Conservation (phyloP, 306 rosid genomes). For the Datisca glomerata region DNA sequence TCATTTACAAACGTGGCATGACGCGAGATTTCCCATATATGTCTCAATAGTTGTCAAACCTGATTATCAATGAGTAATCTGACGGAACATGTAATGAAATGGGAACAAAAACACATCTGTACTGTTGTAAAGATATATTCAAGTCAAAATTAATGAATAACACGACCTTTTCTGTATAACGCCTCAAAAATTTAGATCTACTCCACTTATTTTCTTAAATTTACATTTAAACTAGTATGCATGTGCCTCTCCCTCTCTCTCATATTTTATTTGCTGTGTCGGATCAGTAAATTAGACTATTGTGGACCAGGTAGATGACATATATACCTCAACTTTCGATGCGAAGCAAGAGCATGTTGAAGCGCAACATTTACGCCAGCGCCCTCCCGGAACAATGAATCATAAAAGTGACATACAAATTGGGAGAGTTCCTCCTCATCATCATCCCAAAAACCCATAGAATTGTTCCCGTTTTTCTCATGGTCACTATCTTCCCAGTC, state of each 20-base stretch:
- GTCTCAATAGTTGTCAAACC: too few species aligned
- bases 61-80: too few species aligned
- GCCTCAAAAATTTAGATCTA: conserved; percentile 4
- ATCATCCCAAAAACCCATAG: conserved; percentile 41
- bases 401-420: conserved; percentile 67
- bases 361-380: conserved; percentile 55
- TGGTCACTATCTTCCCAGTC: conserved; percentile 95
- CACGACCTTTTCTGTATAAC: conserved; percentile 22
- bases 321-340: conserved; percentile 66
- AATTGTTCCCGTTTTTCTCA: conserved; percentile 40
- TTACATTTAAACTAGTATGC: conserved; percentile 1
- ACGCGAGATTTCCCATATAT: too few species aligned
- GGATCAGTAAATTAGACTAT: conserved; percentile 23
- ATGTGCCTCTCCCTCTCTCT: conserved; percentile 1
- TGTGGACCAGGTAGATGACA: conserved; percentile 68
- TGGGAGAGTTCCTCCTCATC: conserved; percentile 81
- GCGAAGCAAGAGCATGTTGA: conserved; percentile 69
- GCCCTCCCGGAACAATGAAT: conserved; percentile 70
- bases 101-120: too few species aligned
- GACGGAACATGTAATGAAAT: too few species aligned
- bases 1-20: too few species aligned
- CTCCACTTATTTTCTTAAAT: conserved; percentile 5
- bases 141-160: too few species aligned
- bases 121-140: too few species aligned
- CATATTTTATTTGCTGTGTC: conserved; percentile 8